A percentile compares a stretch with the other conserved stretches of the same genome.
Evolutionary conservation across 2,329 filamentous ascomycete genomes (phyloP).

Genomic region (Fusarium buxicola): DNA sequence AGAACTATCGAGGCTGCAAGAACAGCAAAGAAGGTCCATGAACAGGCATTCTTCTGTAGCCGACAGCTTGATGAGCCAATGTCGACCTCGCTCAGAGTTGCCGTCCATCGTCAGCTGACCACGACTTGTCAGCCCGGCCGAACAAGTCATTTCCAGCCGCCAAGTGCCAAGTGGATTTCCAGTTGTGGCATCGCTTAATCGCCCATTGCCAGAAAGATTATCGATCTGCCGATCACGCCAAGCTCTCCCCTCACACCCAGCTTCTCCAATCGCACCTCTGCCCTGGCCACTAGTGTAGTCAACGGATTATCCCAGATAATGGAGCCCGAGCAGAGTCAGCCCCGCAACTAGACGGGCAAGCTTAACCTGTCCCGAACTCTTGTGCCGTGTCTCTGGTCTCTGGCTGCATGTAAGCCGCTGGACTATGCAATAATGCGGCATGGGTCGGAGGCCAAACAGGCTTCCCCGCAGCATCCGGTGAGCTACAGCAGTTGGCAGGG

Average conservation of each 20-base stretch:
- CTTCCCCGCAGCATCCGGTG: constrained; percentile 17
- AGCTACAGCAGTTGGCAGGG: not conserved
- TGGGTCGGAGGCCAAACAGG: not conserved
- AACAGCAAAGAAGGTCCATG: not conserved
- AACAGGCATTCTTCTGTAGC: no score
- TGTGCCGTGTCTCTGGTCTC: constrained; percentile 1
- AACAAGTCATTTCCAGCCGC: no score
- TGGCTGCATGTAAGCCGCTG: constrained; percentile 17
- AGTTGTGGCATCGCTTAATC: constrained; percentile 18
- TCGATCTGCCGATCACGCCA: constrained; percentile 21
- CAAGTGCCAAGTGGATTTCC: constrained; percentile 15
- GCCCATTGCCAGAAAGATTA: not conserved
- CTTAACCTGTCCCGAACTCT: constrained; percentile 2
- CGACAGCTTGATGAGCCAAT: no score
- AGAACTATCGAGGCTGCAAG: not conserved
- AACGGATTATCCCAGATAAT: not conserved
- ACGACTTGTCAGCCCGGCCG: no score
- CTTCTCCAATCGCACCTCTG: constrained; percentile 10
- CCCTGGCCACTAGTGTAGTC: constrained; percentile 9
- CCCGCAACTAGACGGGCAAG: constrained; percentile 22
- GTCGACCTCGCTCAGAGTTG: no score
- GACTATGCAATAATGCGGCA: not conserved
- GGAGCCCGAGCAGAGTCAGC: not conserved
- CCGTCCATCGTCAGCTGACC: no score
- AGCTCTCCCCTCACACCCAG: not conserved